A percentile compares a stretch with the other conserved stretches of the same genome.
These are phyloP conservation scores for Entomortierella lignicola DNA, from an alignment of 192 early-diverging fungal species.

Conservation along the genomic window DNA sequence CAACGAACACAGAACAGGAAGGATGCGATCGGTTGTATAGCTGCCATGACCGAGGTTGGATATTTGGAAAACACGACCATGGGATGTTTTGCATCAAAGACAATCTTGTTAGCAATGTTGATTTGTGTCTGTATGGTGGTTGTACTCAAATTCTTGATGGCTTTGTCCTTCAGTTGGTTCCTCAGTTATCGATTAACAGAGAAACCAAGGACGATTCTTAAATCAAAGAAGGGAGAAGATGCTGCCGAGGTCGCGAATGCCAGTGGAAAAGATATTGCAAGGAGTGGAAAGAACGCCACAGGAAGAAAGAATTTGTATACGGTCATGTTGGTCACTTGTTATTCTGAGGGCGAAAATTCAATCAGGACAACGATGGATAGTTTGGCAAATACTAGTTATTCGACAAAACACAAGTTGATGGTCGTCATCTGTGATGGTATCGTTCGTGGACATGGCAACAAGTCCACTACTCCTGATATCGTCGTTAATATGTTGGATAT, in stretches of 20 bases:
- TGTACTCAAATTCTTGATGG: constrained; percentile 56
- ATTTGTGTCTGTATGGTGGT: constrained; percentile 52
- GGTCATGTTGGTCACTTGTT: constrained; percentile 88
- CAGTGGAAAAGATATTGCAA: constrained; percentile 40
- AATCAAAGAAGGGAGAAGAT: constrained; percentile 25
- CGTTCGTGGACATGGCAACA: constrained; percentile 85
- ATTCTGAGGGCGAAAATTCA: constrained; percentile 90
- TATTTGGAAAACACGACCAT: constrained; percentile 55
- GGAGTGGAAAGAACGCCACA: constrained; percentile 18
- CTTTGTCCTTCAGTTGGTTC: constrained; percentile 57
- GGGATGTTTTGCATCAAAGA: constrained; percentile 51
- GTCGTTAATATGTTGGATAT: constrained; percentile 83
- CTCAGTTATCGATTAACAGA: constrained; percentile 51
- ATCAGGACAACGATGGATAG: constrained; percentile 88
- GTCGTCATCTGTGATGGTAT: constrained; percentile 93
- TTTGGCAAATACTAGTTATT: constrained; percentile 84
- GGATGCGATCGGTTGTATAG: constrained; percentile 18
- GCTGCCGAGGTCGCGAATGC: neutral
- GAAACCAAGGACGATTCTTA: constrained; percentile 19
- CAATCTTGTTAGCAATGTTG: constrained; percentile 42
- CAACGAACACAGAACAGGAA: constrained; percentile 23
- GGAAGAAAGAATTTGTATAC: constrained; percentile 69
- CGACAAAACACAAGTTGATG: constrained; percentile 84
- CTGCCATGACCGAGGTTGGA: constrained; percentile 31
- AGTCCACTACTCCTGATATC: constrained; percentile 80